These are phyloP conservation scores for Stephania japonica DNA, from an alignment of 164 flowering plant species.

Conservation along the genomic window DNA sequence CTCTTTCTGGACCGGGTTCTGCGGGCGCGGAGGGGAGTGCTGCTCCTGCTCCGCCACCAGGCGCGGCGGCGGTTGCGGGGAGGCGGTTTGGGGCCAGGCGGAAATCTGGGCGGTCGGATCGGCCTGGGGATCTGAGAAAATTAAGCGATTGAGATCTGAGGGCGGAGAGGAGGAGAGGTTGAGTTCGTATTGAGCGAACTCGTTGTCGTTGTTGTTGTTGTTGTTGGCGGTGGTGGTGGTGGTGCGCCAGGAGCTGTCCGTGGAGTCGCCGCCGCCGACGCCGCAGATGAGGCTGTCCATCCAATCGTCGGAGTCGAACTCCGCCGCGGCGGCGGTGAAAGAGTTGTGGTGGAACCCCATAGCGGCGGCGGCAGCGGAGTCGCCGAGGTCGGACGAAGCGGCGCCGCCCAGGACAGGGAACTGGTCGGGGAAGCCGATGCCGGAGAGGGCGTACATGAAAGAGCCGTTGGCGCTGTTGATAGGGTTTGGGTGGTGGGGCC, in stretches of 20 bases:
- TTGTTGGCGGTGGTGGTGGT: constrained; percentile 7
- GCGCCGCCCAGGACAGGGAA: background rate
- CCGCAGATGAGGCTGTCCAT: constrained; percentile 73
- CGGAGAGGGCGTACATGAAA: background rate
- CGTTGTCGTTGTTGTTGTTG: background rate
- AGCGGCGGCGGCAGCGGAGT: background rate
- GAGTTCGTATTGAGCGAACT: constrained; percentile 35
- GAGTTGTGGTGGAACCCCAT: constrained; percentile 20
- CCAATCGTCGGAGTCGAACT: constrained; percentile 93
- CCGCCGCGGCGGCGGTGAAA: constrained; percentile 32
- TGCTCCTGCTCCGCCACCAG: background rate
- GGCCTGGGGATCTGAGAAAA: constrained; percentile 29
- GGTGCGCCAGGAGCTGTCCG: constrained; percentile 54
- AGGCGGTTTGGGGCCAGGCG: background rate
- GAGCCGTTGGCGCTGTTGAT: background rate
- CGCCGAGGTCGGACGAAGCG: background rate
- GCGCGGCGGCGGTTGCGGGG: background rate
- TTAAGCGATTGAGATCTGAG: constrained; percentile 25
- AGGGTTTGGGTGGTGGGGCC: background rate
- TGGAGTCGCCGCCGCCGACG: constrained; percentile 41
- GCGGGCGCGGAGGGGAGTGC: background rate
- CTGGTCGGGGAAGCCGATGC: background rate
- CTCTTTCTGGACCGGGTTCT: background rate
- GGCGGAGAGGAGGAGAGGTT: constrained; percentile 54
- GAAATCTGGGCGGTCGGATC: background rate